Conservation (phyloP, 345 rosid genomes). For the Reutealis trisperma region DNA sequence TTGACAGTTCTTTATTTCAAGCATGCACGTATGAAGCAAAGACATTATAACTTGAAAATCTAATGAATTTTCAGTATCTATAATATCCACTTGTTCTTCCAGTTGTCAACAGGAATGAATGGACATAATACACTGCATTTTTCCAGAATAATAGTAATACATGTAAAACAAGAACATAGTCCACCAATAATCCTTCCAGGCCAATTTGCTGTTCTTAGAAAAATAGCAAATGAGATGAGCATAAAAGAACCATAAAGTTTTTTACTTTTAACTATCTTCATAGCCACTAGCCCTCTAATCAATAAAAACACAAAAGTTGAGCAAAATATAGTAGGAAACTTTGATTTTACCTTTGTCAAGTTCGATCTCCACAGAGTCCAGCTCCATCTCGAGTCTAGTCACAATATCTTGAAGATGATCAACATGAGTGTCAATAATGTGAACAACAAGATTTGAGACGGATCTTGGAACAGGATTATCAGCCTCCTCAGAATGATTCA, state of each 20-base stretch:
- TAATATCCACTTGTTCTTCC: background rate
- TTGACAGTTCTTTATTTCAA: background rate
- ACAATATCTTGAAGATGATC: conserved; percentile 94
- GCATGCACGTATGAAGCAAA: background rate
- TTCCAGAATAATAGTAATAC: background rate
- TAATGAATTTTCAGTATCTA: background rate
- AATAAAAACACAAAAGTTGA: background rate
- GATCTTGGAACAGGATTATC: conserved; percentile 93
- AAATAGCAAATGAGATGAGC: background rate
- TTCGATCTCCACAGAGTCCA: conserved; percentile 84
- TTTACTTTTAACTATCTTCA: background rate
- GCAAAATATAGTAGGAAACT: background rate
- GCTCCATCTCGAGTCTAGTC: conserved; percentile 86
- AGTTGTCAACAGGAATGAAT: background rate
- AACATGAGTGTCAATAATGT: conserved; percentile 82
- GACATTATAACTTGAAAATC: background rate
- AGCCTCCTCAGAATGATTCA: conserved; percentile 99
- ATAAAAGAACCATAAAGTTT: background rate
- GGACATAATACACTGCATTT: background rate
- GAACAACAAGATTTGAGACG: conserved; percentile 85
- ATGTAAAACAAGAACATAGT: background rate
- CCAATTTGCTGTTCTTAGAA: background rate
- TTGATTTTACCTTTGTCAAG: conserved; percentile 77
- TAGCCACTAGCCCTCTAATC: background rate
- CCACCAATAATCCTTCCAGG: background rate